Percentiles rank a stretch among this genome's conserved stretches.
phyloP scores from a whole-genome alignment of 345 rosid genomes.

The Cardamine chenopodiifolia region DNA sequence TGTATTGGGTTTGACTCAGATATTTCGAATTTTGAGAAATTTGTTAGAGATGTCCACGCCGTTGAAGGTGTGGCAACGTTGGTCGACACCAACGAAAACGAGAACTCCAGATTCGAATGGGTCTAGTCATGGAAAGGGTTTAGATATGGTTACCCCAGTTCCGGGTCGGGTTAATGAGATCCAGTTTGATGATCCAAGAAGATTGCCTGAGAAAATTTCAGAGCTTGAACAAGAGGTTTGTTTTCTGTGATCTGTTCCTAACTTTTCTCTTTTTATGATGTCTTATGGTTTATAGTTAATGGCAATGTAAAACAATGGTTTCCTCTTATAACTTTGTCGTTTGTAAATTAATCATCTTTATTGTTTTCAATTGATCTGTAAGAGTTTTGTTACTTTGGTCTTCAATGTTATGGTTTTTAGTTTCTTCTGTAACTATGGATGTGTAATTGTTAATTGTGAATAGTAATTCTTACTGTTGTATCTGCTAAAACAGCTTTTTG shows the following conservation, averaged over 20 bases:
- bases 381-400: not conserved
- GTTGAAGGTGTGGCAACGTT: slow-evolving; percentile 68
- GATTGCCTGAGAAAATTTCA: slow-evolving; percentile 51
- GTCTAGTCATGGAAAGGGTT: slow-evolving; percentile 27
- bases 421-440: slow-evolving; percentile 5
- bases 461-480: not conserved
- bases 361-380: slow-evolving; percentile 11
- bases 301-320: not conserved
- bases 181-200: slow-evolving; percentile 46
- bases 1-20: slow-evolving; percentile 36
- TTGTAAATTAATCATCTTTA: not conserved
- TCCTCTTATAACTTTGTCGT: not conserved
- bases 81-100: slow-evolving; percentile 63
- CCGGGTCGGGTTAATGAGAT: slow-evolving; percentile 42
- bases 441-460: not conserved
- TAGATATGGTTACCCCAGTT: slow-evolving; percentile 57
- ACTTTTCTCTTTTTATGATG: not conserved
- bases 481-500: slow-evolving; percentile 63
- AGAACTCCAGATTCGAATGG: slow-evolving; percentile 39
- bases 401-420: slow-evolving; percentile 15
- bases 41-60: slow-evolving; percentile 70
- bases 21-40: slow-evolving; percentile 40
- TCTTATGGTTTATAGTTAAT: slow-evolving; percentile 9
- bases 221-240: slow-evolving; percentile 85
- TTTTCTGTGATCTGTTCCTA: not conserved